phyloP scores from a whole-genome alignment of 2,329 filamentous ascomycete species.

The Penicillium sp. region DNA sequence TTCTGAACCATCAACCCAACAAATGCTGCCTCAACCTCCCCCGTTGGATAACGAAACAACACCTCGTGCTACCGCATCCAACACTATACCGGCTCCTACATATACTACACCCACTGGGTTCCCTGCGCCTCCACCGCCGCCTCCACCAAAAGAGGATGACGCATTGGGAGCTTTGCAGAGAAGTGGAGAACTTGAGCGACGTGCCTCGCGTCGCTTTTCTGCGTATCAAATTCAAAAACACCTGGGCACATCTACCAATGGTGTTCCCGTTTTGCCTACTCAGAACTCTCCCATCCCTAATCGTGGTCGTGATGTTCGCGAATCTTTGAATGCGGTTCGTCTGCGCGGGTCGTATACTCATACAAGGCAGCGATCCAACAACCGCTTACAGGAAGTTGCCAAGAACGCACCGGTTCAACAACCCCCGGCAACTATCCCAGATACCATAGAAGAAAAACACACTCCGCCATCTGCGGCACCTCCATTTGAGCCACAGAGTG shows the following conservation, averaged over 20 bases:
- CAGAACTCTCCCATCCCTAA: conserved; percentile 63
- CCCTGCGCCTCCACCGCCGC: conserved; percentile 70
- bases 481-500: conserved; percentile 12
- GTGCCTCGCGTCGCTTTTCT: conserved; percentile 90
- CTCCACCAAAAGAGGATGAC: conserved; percentile 80
- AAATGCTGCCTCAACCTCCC: conserved; percentile 56
- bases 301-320: conserved; percentile 69
- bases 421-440: conserved; percentile 56
- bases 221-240: conserved; percentile 97
- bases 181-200: conserved; percentile 85
- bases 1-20: conserved; percentile 40
- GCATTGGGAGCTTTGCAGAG: conserved; percentile 87
- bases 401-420: conserved; percentile 48
- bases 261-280: conserved; percentile 76
- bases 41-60: conserved; percentile 62
- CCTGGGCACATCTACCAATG: conserved; percentile 74
- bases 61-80: conserved; percentile 26
- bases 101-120: conserved; percentile 13
- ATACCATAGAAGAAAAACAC: conserved; percentile 55
- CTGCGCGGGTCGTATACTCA: conserved; percentile 57
- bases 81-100: conserved; percentile 28
- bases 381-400: conserved; percentile 55
- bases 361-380: conserved; percentile 52
- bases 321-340: conserved; percentile 74
- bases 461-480: conserved; percentile 37